Conservation (phyloP, 192 early-diverging fungal species). For the Coemansia sp. region DNA sequence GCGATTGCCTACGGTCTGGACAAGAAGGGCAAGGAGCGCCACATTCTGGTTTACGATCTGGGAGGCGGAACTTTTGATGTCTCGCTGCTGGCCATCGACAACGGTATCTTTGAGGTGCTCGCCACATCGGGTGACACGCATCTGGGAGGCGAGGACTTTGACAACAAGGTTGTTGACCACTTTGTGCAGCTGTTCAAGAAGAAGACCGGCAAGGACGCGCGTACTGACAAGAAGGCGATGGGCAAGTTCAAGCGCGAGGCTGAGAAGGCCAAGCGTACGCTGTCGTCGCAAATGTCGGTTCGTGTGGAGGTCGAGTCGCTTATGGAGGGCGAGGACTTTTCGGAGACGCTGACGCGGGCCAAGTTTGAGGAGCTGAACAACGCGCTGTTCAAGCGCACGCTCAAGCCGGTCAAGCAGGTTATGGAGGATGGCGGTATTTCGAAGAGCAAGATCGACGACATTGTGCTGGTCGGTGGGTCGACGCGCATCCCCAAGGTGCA, state of each 20-base stretch:
- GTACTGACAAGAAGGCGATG: constrained; percentile 85
- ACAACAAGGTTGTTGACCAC: constrained; percentile 92
- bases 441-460: constrained; percentile 89
- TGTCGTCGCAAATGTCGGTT: constrained; percentile 91
- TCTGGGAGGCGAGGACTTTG: constrained; percentile 98
- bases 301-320: constrained; percentile 93
- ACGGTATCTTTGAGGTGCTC: constrained; percentile 95
- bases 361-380: constrained; percentile 96
- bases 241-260: constrained; percentile 95
- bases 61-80: constrained; percentile 99
- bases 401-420: constrained; percentile 92
- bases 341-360: constrained; percentile 91
- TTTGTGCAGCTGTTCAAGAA: constrained; percentile 92
- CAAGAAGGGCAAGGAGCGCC: constrained; percentile 83
- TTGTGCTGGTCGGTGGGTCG: constrained; percentile 97
- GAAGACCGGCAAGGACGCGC: constrained; percentile 79
- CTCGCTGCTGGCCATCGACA: constrained; percentile 91
- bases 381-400: constrained; percentile 89
- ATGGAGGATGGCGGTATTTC: constrained; percentile 84
- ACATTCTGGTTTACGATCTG: constrained; percentile 95
- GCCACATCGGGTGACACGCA: constrained; percentile 97
- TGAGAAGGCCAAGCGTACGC: constrained; percentile 95
- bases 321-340: constrained; percentile 84
- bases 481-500: constrained; percentile 98
- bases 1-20: constrained; percentile 97